A percentile compares a stretch with the other conserved stretches of the same genome.
These are phyloP conservation scores for Neospora caninum DNA, from an alignment of 169 alveolate genomes.

Conservation along the genomic window DNA sequence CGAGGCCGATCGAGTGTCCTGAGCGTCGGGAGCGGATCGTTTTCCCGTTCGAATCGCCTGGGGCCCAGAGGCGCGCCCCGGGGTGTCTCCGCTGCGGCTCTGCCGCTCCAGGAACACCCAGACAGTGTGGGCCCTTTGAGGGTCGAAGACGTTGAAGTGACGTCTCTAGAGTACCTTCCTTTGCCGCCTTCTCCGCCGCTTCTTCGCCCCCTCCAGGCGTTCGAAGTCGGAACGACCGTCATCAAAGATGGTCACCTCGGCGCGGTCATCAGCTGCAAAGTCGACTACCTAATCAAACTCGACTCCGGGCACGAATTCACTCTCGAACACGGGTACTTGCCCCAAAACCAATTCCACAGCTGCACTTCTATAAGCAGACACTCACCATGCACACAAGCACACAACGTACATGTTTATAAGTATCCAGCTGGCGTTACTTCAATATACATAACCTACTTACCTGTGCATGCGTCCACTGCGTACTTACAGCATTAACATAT, in stretches of 20 bases:
- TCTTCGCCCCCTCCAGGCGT: constrained; percentile 45
- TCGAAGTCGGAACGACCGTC: constrained; percentile 40
- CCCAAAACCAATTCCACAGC: not conserved
- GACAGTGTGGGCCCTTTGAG: not conserved
- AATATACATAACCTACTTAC: too few species aligned
- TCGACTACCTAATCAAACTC: constrained; percentile 43
- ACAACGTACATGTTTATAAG: too few species aligned
- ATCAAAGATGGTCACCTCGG: constrained; percentile 35
- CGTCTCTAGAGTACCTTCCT: not conserved
- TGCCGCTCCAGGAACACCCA: not conserved
- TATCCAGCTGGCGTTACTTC: too few species aligned
- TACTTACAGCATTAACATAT: not conserved
- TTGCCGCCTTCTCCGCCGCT: constrained; percentile 26
- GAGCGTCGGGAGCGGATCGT: not conserved
- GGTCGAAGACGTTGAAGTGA: not conserved
- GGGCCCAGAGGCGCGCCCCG: not conserved
- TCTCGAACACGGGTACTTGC: constrained; percentile 33
- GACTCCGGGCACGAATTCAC: constrained; percentile 49
- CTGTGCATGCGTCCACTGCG: not conserved
- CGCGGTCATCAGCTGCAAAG: constrained; percentile 27
- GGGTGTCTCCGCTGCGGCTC: not conserved
- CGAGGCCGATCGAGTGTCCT: too few species aligned
- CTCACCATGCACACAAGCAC: too few species aligned
- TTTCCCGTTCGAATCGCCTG: not conserved
- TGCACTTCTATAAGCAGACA: not conserved